Conservation (phyloP, 2,329 filamentous ascomycete genomes). For the Penicillium sp. region DNA sequence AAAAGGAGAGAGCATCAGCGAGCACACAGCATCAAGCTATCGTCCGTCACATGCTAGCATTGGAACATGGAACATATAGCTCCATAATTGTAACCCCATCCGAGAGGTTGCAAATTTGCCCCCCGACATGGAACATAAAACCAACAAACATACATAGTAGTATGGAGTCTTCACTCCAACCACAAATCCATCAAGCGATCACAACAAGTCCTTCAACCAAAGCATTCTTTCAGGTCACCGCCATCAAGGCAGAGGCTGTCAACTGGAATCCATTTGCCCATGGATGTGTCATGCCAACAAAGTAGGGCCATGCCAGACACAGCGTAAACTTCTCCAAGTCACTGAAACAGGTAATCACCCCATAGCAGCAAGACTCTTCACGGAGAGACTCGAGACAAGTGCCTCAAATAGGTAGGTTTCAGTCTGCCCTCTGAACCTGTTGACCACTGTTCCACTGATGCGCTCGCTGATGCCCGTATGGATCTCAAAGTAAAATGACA, state of each 20-base stretch:
- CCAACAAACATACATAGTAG: conserved; percentile 2
- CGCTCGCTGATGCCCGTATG: conserved; percentile 52
- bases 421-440: conserved; percentile 12
- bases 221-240: conserved; percentile 1
- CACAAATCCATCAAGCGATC: conserved; percentile 9
- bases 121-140: background rate
- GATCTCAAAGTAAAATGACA: conserved; percentile 19
- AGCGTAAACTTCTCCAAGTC: conserved; percentile 1
- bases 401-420: background rate
- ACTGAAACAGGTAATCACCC: conserved; percentile 21
- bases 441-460: conserved; percentile 48
- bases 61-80: background rate
- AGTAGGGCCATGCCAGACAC: background rate
- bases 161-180: conserved; percentile 1
- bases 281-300: background rate
- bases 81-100: background rate
- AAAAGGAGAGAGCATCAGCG: conserved; percentile 52
- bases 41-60: background rate
- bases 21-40: conserved; percentile 56
- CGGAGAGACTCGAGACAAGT: conserved; percentile 1
- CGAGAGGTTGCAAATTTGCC: background rate
- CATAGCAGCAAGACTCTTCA: conserved; percentile 9
- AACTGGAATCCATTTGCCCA: background rate
- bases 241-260: conserved; percentile 1
- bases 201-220: conserved; percentile 14